Evolutionary conservation across 148 eudicot species (phyloP), one percentile per base, ranked within the genome.

Genomic region (Rhododendron ovatum): DNA sequence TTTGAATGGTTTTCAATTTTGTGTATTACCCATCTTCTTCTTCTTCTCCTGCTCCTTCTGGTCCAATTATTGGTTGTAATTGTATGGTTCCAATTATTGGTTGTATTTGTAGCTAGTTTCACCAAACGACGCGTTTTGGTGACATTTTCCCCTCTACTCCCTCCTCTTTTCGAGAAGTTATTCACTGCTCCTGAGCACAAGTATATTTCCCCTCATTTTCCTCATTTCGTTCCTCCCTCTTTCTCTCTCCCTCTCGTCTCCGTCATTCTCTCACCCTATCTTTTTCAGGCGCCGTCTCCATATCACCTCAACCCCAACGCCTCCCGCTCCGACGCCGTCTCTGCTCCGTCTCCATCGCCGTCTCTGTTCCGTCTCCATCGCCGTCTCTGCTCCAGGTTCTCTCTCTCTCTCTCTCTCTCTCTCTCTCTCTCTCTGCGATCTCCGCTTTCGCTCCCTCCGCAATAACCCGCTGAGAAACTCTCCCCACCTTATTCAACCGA

Each of bases 201-300:
- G 1, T 61, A 7, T 24, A 63, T 63, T 20, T 11, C 37, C 37
- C 75, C 75, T 12, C 1, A 28, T 69, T 28, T 5, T 13, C 37
- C 14, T 11, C 69, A 7, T 59, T 22, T 59, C 28, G 4, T 63
- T 24, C 2, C 35, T 10, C 75, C 4, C 69, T 5, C n/a, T 20
- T 10, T 61, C 69, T 1, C 12, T 61, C 69, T 24, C 73, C 10
- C 20, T 28, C 75, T 67, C 13, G 14, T 26, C 75, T 71, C 39
- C 76, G 76, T 71, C 20, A 71, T 71, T 71, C 39, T 71, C 76
- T 71, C 76, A 71, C 76, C 76, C 76, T 71, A 71, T 33, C 33
- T 14, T 28, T 33, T 30, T 33, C 41, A 12, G 76, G 39, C 76
- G 76, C 76, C 76, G 39, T 71, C 76, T 30, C 76, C 76, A 30